These are phyloP conservation scores for Penicillium cosmopolitanum DNA, from an alignment of 495 filamentous ascomycete species.

Conservation along the genomic window DNA sequence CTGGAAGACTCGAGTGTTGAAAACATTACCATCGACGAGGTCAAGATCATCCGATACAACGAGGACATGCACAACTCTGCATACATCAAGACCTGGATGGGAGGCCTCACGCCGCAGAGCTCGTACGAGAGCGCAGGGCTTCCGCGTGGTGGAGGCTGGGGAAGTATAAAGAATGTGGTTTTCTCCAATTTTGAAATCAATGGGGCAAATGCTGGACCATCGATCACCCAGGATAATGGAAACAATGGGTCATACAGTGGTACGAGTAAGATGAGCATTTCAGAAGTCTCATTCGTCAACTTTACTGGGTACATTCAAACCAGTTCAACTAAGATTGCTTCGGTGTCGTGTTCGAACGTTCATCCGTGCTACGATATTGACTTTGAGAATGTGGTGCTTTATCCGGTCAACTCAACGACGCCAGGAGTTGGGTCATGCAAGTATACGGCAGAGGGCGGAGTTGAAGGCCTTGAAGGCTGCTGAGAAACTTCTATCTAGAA, in stretches of 20 bases:
- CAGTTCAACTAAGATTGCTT: constrained; percentile 31
- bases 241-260: constrained; percentile 56
- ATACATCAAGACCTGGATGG: constrained; percentile 64
- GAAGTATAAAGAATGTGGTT: constrained; percentile 52
- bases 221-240: constrained; percentile 53
- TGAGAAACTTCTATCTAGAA: constrained; percentile 5
- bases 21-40: constrained; percentile 51
- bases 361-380: constrained; percentile 55
- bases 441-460: constrained; percentile 43
- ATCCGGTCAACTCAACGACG: constrained; percentile 33
- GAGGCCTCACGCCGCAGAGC: constrained; percentile 46
- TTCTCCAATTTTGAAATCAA: constrained; percentile 57
- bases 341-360: constrained; percentile 48
- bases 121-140: constrained; percentile 51
- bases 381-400: constrained; percentile 46
- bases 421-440: constrained; percentile 42
- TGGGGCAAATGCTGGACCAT: constrained; percentile 43
- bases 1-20: constrained; percentile 55
- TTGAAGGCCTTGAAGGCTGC: constrained; percentile 37
- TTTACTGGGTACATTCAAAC: constrained; percentile 52
- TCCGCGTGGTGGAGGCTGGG: constrained; percentile 58
- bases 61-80: constrained; percentile 54
- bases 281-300: constrained; percentile 55
- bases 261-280: constrained; percentile 53
- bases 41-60: constrained; percentile 49